Conservation (phyloP, 208 protist genomes). For the Acanthamoeba royreba region DNA sequence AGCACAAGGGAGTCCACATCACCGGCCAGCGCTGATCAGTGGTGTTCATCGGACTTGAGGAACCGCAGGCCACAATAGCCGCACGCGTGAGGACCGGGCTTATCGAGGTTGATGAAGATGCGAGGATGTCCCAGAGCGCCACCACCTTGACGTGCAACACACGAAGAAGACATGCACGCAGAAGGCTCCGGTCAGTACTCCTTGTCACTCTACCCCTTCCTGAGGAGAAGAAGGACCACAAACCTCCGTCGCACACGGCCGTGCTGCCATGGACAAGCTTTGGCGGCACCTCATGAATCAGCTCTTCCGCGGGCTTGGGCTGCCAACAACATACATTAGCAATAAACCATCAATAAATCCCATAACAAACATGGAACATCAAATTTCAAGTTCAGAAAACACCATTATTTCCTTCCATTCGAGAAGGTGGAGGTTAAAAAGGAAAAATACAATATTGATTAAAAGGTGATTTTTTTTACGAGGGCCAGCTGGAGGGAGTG, state of each 20-base stretch:
- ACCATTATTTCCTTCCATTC: not conserved
- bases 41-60: not conserved
- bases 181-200: not conserved
- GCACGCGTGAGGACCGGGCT: not conserved
- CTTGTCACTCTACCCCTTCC: too few species aligned
- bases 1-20: too few species aligned
- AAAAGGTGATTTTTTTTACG: too few species aligned
- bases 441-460: too few species aligned
- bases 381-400: too few species aligned
- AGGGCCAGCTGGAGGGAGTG: too few species aligned
- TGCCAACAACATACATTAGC: not conserved
- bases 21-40: too few species aligned
- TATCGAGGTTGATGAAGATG: conserved; percentile 38
- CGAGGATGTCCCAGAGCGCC: conserved; percentile 29
- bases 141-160: not conserved
- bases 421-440: not conserved
- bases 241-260: conserved; percentile 20
- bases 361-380: too few species aligned
- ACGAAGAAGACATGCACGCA: not conserved
- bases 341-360: not conserved
- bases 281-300: conserved; percentile 12
- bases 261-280: not conserved
- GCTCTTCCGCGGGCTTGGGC: not conserved
- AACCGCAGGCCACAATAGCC: conserved; percentile 24
- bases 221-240: not conserved